phyloP scores from a whole-genome alignment of 176 grass and related monocot genomes.

The Rhynchospora pubera region DNA sequence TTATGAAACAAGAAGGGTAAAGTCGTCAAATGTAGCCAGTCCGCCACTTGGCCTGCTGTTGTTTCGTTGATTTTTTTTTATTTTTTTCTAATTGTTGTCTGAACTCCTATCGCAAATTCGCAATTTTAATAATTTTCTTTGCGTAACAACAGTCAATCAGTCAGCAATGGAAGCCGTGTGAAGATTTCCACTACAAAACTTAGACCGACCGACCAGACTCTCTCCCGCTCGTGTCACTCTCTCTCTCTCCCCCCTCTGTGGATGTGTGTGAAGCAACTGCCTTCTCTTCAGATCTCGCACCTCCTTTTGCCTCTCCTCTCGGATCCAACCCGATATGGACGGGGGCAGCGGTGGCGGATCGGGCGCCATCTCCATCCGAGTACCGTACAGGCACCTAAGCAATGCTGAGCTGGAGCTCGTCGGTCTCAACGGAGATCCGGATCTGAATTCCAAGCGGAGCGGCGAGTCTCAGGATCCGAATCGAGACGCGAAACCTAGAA shows the following conservation, averaged over 20 bases:
- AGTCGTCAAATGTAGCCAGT: not conserved
- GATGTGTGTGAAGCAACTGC: slow-evolving; percentile 4
- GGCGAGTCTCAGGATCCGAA: not conserved
- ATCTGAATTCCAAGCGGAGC: not conserved
- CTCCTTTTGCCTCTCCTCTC: not conserved
- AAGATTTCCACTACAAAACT: not conserved
- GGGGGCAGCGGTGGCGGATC: slow-evolving; percentile 25
- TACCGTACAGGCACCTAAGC: slow-evolving; percentile 69
- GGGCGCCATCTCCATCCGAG: slow-evolving; percentile 35
- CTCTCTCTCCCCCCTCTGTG: not conserved
- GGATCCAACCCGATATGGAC: slow-evolving; percentile 59
- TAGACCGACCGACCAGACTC: not conserved
- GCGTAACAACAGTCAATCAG: not conserved
- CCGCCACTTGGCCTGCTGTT: too few relatives aligned
- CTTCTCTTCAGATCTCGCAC: slow-evolving; percentile 19
- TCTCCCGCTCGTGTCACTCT: not conserved
- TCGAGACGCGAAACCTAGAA: not conserved
- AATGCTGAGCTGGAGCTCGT: slow-evolving; percentile 79
- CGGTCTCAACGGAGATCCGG: slow-evolving; percentile 29
- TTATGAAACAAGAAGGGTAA: not conserved
- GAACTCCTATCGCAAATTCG: not conserved
- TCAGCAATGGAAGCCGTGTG: slow-evolving; percentile 11
- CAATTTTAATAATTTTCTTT: not conserved
- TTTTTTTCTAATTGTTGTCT: not conserved
- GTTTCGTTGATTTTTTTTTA: not conserved